Conservation (phyloP, 805 yeast species). For the Yamadazyma sp. region DNA sequence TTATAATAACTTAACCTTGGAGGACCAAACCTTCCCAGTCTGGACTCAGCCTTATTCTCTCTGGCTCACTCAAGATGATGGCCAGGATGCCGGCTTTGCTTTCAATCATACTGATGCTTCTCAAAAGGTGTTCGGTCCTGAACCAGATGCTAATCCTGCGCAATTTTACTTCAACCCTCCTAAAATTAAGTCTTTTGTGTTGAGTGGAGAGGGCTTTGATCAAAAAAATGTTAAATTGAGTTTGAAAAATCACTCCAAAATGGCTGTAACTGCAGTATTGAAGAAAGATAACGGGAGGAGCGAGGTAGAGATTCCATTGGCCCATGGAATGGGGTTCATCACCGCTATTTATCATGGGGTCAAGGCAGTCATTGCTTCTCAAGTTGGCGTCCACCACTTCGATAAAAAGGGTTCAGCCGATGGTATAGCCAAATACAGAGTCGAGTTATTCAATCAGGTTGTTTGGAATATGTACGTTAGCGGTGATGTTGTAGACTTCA, state of each 20-base stretch:
- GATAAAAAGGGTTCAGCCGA: conserved; percentile 36
- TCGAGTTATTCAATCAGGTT: conserved; percentile 54
- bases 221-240: conserved; percentile 19
- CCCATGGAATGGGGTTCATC: conserved; percentile 76
- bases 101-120: conserved; percentile 58
- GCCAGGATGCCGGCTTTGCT: conserved; percentile 59
- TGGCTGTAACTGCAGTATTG: conserved; percentile 28
- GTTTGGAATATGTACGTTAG: conserved; percentile 67
- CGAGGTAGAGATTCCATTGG: conserved; percentile 51
- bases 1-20: conserved; percentile 70
- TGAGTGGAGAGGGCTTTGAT: conserved; percentile 31
- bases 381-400: conserved; percentile 62
- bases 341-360: conserved; percentile 60
- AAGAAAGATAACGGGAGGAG: conserved; percentile 13
- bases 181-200: conserved; percentile 57
- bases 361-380: conserved; percentile 54
- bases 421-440: conserved; percentile 49
- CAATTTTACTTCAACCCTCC: conserved; percentile 70
- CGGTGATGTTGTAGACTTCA: conserved; percentile 23
- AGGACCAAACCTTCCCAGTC: conserved; percentile 62
- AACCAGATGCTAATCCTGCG: conserved; percentile 49
- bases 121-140: conserved; percentile 72
- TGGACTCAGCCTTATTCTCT: conserved; percentile 84
- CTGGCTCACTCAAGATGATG: conserved; percentile 56
- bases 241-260: conserved; percentile 28